Percentiles rank a stretch among this genome's conserved stretches.
phyloP scores from a whole-genome alignment of 345 rosid genomes.

The Linum trigynum region DNA sequence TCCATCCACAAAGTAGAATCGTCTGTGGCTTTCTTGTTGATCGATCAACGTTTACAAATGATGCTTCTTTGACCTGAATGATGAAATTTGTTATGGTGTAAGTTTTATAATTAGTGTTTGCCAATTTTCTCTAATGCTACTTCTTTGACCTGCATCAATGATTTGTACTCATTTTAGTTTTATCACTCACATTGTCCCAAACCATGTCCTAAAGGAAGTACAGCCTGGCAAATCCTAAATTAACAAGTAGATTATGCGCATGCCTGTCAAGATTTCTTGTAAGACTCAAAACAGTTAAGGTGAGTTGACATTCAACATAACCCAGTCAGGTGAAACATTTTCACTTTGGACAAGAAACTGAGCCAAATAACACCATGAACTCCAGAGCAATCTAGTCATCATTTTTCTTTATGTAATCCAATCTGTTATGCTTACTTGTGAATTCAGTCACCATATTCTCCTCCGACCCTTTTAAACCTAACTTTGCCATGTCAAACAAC shows the following conservation, averaged over 20 bases:
- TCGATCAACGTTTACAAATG: slow-evolving; percentile 42
- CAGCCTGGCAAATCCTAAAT: neutral
- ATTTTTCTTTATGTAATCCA: neutral
- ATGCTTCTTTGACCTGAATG: slow-evolving; percentile 63
- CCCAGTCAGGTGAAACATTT: neutral
- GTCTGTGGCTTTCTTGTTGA: slow-evolving; percentile 67
- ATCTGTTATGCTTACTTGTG: neutral
- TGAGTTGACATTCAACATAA: neutral
- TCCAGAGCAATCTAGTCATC: neutral
- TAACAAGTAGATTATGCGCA: neutral
- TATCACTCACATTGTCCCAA: neutral
- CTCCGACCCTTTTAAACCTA: neutral
- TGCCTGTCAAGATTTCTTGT: neutral
- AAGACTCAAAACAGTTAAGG: neutral
- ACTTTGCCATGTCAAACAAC: neutral
- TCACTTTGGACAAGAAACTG: neutral
- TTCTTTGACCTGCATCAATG: neutral
- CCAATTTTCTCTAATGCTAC: slow-evolving; percentile 3
- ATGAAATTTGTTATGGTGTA: slow-evolving; percentile 42
- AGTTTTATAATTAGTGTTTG: slow-evolving; percentile 24
- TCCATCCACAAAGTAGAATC: slow-evolving; percentile 86
- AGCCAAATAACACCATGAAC: neutral
- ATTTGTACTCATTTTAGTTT: neutral
- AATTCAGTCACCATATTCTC: neutral
- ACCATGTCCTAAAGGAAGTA: neutral